Evolutionary conservation across 169 alveolate genomes (phyloP).

Genomic region (Cryptosporidium muris): DNA sequence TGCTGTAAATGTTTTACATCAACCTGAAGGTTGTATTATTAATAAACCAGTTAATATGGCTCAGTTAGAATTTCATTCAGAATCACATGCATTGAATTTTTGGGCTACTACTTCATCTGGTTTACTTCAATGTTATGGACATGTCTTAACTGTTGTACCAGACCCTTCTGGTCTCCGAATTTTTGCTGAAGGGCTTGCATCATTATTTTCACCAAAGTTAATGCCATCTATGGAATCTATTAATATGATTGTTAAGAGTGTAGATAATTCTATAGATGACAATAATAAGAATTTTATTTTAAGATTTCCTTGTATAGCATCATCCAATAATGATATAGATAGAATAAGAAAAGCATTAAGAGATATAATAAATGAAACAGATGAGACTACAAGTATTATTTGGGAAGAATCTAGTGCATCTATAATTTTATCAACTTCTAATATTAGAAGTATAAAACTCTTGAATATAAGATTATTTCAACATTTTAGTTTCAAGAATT

Average conservation of each 20-base stretch:
- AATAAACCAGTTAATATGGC: constrained; percentile 44
- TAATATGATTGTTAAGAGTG: neutral
- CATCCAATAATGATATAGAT: neutral
- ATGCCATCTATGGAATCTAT: constrained; percentile 37
- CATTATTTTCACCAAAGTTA: constrained; percentile 41
- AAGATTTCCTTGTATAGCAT: constrained; percentile 42
- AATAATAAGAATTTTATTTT: neutral
- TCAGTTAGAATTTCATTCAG: constrained; percentile 30
- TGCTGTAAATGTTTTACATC: constrained; percentile 25
- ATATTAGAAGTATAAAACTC: constrained; percentile 5
- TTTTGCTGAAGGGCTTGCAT: constrained; percentile 44
- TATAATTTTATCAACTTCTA: neutral
- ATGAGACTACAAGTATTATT: neutral
- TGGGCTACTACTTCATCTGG: constrained; percentile 50
- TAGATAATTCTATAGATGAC: neutral
- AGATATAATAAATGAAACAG: neutral
- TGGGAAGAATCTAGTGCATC: constrained; percentile 5
- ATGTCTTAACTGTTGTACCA: constrained; percentile 51
- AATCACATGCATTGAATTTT: constrained; percentile 40
- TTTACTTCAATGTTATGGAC: constrained; percentile 37
- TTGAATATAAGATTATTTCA: constrained; percentile 40
- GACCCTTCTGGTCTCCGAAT: constrained; percentile 56
- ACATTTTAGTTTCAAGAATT: constrained; percentile 25
- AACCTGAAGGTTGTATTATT: constrained; percentile 14
- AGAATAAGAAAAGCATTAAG: neutral